Conservation (phyloP, 202 grass and related monocot species). For the Panicum virgatum region DNA sequence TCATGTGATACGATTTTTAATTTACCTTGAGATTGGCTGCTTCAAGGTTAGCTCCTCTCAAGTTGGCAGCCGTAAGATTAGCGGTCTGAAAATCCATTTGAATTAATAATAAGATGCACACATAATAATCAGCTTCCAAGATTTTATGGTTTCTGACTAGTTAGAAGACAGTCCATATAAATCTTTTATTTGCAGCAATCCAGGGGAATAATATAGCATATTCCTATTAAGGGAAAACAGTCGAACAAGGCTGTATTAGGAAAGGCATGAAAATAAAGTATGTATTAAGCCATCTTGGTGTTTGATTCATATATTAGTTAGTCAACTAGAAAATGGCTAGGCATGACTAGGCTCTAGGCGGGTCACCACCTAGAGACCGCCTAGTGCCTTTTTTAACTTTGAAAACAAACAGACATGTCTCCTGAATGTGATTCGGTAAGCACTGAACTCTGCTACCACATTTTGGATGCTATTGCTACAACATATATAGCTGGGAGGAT, state of each 20-base stretch:
- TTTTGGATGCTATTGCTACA: conserved; percentile 17
- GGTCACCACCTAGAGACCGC: no score
- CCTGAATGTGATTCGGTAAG: background rate
- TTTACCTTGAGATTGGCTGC: conserved; percentile 96
- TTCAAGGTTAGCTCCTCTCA: conserved; percentile 90
- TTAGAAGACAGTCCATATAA: background rate
- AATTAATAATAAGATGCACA: conserved; percentile 35
- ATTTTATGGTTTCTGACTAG: background rate
- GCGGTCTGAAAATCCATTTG: conserved; percentile 67
- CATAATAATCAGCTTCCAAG: conserved; percentile 25
- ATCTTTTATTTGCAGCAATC: conserved; percentile 4
- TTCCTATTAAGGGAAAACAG: conserved; percentile 1
- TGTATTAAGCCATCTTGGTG: no score
- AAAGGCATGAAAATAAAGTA: no score
- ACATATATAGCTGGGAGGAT: background rate
- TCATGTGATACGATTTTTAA: background rate
- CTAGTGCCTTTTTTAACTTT: no score
- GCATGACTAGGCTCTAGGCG: no score
- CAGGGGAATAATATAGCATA: background rate
- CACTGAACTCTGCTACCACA: background rate
- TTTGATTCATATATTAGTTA: no score
- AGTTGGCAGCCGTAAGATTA: conserved; percentile 63
- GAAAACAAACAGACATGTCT: conserved; percentile 8
- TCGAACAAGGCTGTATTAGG: no score
- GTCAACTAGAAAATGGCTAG: no score